Percentiles rank a stretch among this genome's conserved stretches.
These are phyloP conservation scores for Lepidium didymum DNA, from an alignment of 345 rosid genomes.

Conservation along the genomic window DNA sequence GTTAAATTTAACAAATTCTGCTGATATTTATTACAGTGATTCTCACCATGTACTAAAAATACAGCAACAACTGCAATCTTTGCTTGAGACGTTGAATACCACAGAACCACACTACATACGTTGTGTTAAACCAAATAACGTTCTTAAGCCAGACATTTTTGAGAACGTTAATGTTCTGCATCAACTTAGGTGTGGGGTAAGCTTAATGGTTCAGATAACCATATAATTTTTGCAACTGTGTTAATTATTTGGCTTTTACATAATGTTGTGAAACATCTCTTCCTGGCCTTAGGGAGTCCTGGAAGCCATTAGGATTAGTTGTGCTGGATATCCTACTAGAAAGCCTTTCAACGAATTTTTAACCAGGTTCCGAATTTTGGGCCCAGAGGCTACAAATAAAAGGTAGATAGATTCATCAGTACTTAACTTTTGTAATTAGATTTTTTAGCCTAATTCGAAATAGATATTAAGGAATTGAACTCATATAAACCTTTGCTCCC, in stretches of 20 bases:
- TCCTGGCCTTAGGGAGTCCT: constrained; percentile 68
- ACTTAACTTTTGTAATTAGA: background rate
- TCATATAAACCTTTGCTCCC: constrained; percentile 1
- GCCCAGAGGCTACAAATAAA: constrained; percentile 45
- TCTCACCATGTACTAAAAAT: constrained; percentile 22
- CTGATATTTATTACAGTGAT: constrained; percentile 1
- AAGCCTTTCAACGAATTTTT: constrained; percentile 67
- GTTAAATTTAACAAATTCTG: background rate
- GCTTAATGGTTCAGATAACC: constrained; percentile 34
- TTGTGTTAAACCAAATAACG: constrained; percentile 93
- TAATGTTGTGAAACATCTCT: background rate
- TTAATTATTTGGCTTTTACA: background rate
- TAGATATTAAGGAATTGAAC: background rate
- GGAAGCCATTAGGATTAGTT: constrained; percentile 98
- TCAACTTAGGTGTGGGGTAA: constrained; percentile 96
- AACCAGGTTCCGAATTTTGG: constrained; percentile 58
- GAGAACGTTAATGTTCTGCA: constrained; percentile 76
- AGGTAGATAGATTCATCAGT: constrained; percentile 40
- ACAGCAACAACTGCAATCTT: constrained; percentile 94
- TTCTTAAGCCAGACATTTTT: constrained; percentile 84
- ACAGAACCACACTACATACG: constrained; percentile 97
- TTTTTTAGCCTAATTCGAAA: background rate
- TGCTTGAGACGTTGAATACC: constrained; percentile 87
- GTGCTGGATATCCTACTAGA: constrained; percentile 97
- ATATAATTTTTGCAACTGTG: background rate